Percentiles rank a stretch among this genome's conserved stretches.
phyloP scores from a whole-genome alignment of 768 basidiomycete genomes.

The Tulasnella sp. region DNA sequence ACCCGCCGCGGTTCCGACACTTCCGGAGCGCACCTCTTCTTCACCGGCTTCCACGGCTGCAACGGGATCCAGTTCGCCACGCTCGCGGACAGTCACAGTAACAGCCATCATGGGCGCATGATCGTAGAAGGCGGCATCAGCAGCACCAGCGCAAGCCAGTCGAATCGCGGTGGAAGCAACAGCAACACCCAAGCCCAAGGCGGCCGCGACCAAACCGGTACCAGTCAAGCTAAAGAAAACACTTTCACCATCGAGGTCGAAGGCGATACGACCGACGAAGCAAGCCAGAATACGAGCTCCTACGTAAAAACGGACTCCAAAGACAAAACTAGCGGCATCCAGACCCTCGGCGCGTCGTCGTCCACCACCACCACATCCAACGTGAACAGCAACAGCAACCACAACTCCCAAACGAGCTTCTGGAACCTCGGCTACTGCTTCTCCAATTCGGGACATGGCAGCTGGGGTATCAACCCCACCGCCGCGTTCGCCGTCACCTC shows the following conservation, averaged over 20 bases:
- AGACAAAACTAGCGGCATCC: too few species aligned
- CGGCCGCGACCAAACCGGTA: background rate
- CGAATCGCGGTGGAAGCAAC: background rate
- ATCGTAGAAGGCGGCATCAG: too few species aligned
- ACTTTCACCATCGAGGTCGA: too few species aligned
- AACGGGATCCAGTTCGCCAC: background rate
- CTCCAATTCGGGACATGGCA: background rate
- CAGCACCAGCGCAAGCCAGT: background rate
- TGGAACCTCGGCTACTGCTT: background rate
- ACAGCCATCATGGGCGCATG: background rate
- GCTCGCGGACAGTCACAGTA: background rate
- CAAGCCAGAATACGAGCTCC: too few species aligned
- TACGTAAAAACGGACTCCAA: too few species aligned
- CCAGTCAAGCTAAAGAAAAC: too few species aligned
- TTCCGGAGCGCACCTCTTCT: background rate
- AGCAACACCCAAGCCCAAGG: background rate
- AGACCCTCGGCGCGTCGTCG: too few species aligned
- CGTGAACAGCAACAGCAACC: background rate
- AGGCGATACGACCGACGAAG: too few species aligned
- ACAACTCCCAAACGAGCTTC: background rate
- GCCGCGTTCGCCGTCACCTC: background rate
- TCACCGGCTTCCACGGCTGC: background rate
- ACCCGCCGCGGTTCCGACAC: background rate
- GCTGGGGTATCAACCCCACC: background rate
- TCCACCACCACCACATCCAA: background rate